Percentiles rank a stretch among this genome's conserved stretches.
These are phyloP conservation scores for Lasiosphaeria miniovina DNA, from an alignment of 495 filamentous ascomycete species.

Conservation along the genomic window DNA sequence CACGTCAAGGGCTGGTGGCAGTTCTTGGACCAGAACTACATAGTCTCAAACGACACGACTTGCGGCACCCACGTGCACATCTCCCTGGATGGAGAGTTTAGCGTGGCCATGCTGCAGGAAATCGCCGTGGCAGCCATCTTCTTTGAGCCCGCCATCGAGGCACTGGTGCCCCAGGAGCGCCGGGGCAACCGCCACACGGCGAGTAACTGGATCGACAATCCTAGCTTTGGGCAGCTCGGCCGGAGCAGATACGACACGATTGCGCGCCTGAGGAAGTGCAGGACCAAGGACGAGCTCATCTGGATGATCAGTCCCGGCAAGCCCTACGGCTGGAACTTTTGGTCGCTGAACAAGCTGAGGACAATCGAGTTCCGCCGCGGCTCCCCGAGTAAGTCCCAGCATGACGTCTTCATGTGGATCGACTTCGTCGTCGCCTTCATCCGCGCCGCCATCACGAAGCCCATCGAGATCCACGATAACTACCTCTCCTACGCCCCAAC, in stretches of 20 bases:
- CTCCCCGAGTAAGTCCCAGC: not conserved
- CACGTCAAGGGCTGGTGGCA: not conserved
- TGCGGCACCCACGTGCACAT: not conserved
- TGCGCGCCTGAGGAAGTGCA: not conserved
- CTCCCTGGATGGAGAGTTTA: not conserved
- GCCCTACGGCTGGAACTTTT: not conserved
- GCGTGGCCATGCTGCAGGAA: not conserved
- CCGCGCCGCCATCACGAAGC: not conserved
- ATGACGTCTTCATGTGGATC: constrained; percentile 2
- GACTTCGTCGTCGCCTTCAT: not conserved
- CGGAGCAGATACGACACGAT: not conserved
- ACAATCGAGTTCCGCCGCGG: constrained; percentile 4
- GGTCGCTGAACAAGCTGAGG: not conserved
- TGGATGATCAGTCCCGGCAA: not conserved
- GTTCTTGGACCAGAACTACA: not conserved
- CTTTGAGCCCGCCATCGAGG: constrained; percentile 3
- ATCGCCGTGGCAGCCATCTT: not conserved
- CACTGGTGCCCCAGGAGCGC: not conserved
- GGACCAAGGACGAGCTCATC: not conserved
- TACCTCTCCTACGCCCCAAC: not conserved
- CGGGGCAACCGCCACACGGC: not conserved
- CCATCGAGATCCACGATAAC: not conserved
- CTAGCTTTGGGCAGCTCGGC: not conserved
- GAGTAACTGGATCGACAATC: constrained; percentile 4
- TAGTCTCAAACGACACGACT: not conserved